Conservation (phyloP, 257 asterid species). For the Linaria vulgaris region DNA sequence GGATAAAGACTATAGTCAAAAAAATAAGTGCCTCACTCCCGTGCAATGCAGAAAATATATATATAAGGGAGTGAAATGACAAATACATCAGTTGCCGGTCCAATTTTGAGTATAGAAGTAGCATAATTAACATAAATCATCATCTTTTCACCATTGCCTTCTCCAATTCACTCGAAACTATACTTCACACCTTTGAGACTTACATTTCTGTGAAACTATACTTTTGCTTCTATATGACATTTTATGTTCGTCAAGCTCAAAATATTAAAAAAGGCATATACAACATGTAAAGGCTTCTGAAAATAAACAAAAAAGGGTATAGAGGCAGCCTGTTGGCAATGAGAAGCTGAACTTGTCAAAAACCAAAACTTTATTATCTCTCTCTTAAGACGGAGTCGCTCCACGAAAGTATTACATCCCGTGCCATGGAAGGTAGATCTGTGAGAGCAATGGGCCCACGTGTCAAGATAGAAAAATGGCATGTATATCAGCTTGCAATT, state of each 20-base stretch:
- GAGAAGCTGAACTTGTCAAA: background rate
- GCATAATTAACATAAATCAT: too few relatives aligned
- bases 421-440: constrained; percentile 94
- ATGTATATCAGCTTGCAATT: background rate
- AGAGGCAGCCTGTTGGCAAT: background rate
- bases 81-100: too few relatives aligned
- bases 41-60: too few relatives aligned
- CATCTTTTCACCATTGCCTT: too few relatives aligned
- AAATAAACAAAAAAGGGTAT: background rate
- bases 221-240: constrained; percentile 23
- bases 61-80: too few relatives aligned
- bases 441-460: constrained; percentile 30
- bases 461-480: constrained; percentile 9
- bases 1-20: too few relatives aligned
- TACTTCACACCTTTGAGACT: constrained; percentile 3
- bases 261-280: constrained; percentile 12
- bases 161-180: too few relatives aligned
- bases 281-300: constrained; percentile 9
- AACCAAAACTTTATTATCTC: constrained; percentile 34
- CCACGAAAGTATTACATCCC: constrained; percentile 93
- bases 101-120: too few relatives aligned
- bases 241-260: constrained; percentile 18
- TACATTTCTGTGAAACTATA: constrained; percentile 19
- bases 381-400: constrained; percentile 70
- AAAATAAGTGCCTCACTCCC: too few relatives aligned